These are phyloP conservation scores for Mycena pura DNA, from an alignment of 768 basidiomycete species.

Conservation along the genomic window DNA sequence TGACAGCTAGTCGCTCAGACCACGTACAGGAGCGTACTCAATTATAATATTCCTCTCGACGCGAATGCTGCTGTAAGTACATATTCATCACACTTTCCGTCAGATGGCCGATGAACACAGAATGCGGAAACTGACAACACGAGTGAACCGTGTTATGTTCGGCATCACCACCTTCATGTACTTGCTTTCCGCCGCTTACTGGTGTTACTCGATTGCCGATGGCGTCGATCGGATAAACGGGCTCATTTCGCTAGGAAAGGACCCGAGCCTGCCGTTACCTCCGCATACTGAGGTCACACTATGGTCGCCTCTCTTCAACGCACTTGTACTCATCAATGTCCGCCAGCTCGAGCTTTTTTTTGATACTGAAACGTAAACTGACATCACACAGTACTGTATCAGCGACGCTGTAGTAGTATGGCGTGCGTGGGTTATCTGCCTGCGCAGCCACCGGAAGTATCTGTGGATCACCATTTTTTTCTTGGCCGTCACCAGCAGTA, in stretches of 20 bases:
- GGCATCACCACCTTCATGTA: conserved; percentile 8
- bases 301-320: conserved; percentile 4
- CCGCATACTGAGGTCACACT: not conserved
- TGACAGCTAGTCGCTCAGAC: not conserved
- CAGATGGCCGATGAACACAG: no score
- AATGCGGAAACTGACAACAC: not conserved
- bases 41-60: conserved; percentile 12
- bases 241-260: not conserved
- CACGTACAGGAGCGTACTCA: not conserved
- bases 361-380: not conserved
- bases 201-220: not conserved
- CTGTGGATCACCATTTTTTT: conserved; percentile 9
- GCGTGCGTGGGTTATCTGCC: conserved; percentile 16
- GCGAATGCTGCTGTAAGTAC: conserved; percentile 14
- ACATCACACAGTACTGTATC: not conserved
- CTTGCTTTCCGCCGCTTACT: not conserved
- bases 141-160: not conserved
- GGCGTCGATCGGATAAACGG: not conserved
- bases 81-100: no score
- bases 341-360: not conserved
- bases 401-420: conserved; percentile 15
- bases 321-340: not conserved
- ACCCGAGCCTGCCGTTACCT: not conserved
- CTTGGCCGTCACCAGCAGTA: not conserved
- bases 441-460: conserved; percentile 13